Evolutionary conservation across 2,329 filamentous ascomycete species (phyloP).

Genomic region (Ceratocystis papillata): DNA sequence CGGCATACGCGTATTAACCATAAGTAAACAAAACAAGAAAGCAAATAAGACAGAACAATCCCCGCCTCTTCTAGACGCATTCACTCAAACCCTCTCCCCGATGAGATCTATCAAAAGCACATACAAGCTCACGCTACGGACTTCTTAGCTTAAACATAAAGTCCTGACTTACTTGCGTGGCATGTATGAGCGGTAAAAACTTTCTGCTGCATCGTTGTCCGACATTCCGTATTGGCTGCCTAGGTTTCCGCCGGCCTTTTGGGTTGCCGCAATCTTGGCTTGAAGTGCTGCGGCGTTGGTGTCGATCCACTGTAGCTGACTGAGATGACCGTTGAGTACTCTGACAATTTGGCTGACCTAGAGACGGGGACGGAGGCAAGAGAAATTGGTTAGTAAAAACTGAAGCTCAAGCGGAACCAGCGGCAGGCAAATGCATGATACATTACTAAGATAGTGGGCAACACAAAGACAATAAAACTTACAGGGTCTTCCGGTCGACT

Average conservation of each 20-base stretch:
- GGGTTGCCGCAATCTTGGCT: constrained; percentile 68
- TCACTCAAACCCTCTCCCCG: background rate
- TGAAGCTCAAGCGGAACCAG: background rate
- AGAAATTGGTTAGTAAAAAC: background rate
- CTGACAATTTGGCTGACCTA: constrained; percentile 90
- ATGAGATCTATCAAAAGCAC: constrained; percentile 1
- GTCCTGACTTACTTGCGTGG: constrained; percentile 47
- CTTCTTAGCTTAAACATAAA: background rate
- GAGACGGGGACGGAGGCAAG: constrained; percentile 17
- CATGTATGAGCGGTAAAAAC: constrained; percentile 84
- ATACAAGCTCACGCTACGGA: background rate
- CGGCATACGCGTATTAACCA: constrained; percentile 4
- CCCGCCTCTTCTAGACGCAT: background rate
- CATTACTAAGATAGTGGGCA: too few species aligned
- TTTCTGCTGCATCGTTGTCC: constrained; percentile 66
- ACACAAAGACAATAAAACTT: constrained; percentile 34
- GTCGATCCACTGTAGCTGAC: constrained; percentile 88
- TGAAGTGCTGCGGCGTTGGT: constrained; percentile 70
- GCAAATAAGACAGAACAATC: background rate
- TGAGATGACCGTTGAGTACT: constrained; percentile 85
- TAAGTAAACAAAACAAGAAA: constrained; percentile 15
- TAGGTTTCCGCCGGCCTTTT: constrained; percentile 61
- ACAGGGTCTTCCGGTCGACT: constrained; percentile 80
- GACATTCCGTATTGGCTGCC: constrained; percentile 47
- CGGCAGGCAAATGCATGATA: too few species aligned